Evolutionary conservation across 768 basidiomycete genomes (phyloP).

Genomic region (Boletus vinaceobasis): DNA sequence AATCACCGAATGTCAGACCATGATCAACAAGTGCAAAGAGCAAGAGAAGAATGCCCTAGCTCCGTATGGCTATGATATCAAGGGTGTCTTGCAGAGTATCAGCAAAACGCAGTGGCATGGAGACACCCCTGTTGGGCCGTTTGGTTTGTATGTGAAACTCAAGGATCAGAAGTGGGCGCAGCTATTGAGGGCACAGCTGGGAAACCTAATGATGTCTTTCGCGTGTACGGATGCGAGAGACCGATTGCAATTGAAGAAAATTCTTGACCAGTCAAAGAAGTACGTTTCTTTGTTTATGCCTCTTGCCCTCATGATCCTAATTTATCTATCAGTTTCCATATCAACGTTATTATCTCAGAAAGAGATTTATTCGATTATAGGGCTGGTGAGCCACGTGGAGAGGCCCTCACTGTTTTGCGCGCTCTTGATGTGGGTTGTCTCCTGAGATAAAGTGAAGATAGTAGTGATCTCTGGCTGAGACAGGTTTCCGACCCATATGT

Average conservation of each 20-base stretch:
- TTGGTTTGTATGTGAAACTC: constrained; percentile 76
- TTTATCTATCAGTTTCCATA: constrained; percentile 38
- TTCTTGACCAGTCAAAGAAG: constrained; percentile 62
- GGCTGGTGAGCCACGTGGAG: constrained; percentile 61
- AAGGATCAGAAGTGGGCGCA: constrained; percentile 64
- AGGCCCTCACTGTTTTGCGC: constrained; percentile 73
- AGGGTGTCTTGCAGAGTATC: constrained; percentile 53
- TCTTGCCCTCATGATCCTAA: constrained; percentile 7
- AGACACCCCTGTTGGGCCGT: constrained; percentile 67
- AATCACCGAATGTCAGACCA: constrained; percentile 45
- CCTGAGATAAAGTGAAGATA: neutral
- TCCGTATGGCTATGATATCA: constrained; percentile 62
- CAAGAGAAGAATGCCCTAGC: constrained; percentile 56
- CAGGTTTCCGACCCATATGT: constrained; percentile 77
- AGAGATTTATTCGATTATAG: constrained; percentile 82
- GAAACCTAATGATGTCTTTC: constrained; percentile 58
- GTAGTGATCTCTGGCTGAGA: neutral
- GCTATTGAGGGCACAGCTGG: constrained; percentile 63
- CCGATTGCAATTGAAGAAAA: constrained; percentile 47
- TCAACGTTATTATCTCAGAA: constrained; percentile 58
- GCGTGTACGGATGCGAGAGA: constrained; percentile 74
- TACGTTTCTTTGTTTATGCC: constrained; percentile 38
- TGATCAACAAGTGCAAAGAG: constrained; percentile 48
- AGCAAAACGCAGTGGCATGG: constrained; percentile 56
- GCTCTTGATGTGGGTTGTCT: constrained; percentile 62